Percentiles rank a stretch among this genome's conserved stretches.
Conservation (phyloP, 305 asterid species). For the Rubia peregrina region DNA sequence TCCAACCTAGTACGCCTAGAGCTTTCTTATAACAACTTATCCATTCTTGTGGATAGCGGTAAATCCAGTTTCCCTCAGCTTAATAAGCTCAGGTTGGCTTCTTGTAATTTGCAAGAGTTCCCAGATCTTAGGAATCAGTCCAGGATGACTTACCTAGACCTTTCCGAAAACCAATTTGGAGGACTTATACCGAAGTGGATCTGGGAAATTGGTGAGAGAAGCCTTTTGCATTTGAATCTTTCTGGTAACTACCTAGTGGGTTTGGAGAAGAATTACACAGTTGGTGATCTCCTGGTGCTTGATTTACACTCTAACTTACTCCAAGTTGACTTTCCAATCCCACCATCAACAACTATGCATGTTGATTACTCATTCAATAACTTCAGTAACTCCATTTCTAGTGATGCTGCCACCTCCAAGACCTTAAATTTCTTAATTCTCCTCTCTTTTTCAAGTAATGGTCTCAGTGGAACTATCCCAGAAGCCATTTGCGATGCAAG, state of each 20-base stretch:
- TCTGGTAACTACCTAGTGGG: conserved; percentile 29
- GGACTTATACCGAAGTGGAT: no score
- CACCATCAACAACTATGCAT: not conserved
- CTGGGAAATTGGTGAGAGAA: conserved; percentile 29
- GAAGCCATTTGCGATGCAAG: not conserved
- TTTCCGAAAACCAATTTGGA: conserved; percentile 13
- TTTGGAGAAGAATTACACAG: conserved; percentile 13
- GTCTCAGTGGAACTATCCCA: not conserved
- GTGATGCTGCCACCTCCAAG: no score
- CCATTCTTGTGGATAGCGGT: conserved; percentile 13
- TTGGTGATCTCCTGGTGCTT: conserved; percentile 5
- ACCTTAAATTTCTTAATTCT: no score
- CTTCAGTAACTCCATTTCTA: not conserved
- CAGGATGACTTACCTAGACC: conserved; percentile 12
- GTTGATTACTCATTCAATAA: conserved; percentile 18
- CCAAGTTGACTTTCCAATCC: conserved; percentile 27
- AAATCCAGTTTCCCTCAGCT: conserved; percentile 14
- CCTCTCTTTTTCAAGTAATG: not conserved
- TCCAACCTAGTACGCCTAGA: not conserved
- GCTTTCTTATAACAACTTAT: conserved; percentile 19
- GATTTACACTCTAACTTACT: conserved; percentile 29
- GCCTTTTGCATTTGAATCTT: conserved; percentile 28
- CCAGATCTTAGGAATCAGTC: conserved; percentile 16
- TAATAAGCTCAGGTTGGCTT: conserved; percentile 14
- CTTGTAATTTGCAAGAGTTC: conserved; percentile 22